Percentiles rank a stretch among this genome's conserved stretches.
Evolutionary conservation across 2,329 filamentous ascomycete species (phyloP).

Genomic region (Sporothrix globosa): DNA sequence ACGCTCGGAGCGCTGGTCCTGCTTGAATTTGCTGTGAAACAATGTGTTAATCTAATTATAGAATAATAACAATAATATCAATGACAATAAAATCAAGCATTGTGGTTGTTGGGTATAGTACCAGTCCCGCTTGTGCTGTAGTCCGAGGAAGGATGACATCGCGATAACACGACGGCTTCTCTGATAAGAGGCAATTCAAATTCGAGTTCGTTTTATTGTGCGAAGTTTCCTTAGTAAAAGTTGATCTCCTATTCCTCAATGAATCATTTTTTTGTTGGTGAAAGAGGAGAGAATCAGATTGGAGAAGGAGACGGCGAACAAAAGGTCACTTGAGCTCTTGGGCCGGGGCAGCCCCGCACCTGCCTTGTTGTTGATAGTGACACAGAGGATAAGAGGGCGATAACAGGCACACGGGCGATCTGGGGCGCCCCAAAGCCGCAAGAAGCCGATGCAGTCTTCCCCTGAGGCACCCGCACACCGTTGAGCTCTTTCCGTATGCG

Average conservation of each 20-base stretch:
- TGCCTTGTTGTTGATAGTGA: conserved; percentile 14
- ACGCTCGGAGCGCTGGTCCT: conserved; percentile 70
- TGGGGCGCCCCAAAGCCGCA: conserved; percentile 22
- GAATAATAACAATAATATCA: not conserved
- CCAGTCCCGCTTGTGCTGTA: conserved; percentile 35
- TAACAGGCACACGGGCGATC: conserved; percentile 11
- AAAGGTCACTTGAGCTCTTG: conserved; percentile 18
- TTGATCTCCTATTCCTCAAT: not conserved
- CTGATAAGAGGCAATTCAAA: not conserved
- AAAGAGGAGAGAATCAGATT: not conserved
- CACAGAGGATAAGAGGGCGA: not conserved
- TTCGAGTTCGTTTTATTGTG: not conserved
- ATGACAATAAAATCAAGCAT: too few relatives aligned
- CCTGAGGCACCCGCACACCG: not conserved
- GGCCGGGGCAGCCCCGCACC: conserved; percentile 22
- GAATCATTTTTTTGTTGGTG: not conserved
- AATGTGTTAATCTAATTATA: conserved; percentile 35
- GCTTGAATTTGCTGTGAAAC: conserved; percentile 70
- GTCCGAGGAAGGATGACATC: conserved; percentile 35
- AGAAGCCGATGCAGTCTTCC: conserved; percentile 22
- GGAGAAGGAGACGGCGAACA: not conserved
- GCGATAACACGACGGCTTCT: not conserved
- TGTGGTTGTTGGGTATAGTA: conserved; percentile 6
- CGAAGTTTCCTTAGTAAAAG: not conserved
- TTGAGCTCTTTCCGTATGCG: conserved; percentile 16